A percentile compares a stretch with the other conserved stretches of the same genome.
Conservation (phyloP, 176 grass and related monocot genomes). For the Aechmea fasciata region DNA sequence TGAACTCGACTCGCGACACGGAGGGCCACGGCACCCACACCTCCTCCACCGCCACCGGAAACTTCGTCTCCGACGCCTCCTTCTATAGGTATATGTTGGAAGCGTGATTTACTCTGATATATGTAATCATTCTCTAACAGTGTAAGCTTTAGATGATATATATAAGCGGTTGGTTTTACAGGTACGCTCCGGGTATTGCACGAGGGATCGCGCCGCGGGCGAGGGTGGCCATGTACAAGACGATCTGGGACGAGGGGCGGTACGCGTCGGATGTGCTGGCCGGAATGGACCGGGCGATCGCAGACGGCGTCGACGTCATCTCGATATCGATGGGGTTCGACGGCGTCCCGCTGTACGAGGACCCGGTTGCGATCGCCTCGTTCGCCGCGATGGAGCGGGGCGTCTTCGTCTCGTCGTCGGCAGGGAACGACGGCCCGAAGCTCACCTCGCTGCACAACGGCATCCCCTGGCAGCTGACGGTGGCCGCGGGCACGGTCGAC, state of each 20-base stretch:
- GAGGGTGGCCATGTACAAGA: constrained; percentile 72
- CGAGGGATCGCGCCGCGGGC: constrained; percentile 64
- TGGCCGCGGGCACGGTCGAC: constrained; percentile 6
- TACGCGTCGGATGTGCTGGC: constrained; percentile 55
- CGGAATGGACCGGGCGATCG: constrained; percentile 67
- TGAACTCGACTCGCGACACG: constrained; percentile 55
- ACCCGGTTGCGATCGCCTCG: constrained; percentile 58
- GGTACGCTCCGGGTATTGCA: constrained; percentile 33
- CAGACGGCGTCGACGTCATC: constrained; percentile 67
- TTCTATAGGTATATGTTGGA: constrained; percentile 36
- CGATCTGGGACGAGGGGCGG: constrained; percentile 36
- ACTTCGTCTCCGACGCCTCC: constrained; percentile 19
- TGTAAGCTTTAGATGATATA: not conserved
- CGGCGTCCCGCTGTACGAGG: constrained; percentile 12
- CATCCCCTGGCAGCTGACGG: constrained; percentile 9
- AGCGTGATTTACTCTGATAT: too few species aligned
- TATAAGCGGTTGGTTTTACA: not conserved
- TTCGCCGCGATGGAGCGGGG: constrained; percentile 63
- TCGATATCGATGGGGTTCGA: constrained; percentile 50
- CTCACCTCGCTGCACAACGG: constrained; percentile 15
- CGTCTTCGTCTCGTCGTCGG: constrained; percentile 59
- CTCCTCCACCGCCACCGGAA: constrained; percentile 53
- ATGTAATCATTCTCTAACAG: not conserved
- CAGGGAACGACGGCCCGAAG: constrained; percentile 60
- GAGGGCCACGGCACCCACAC: constrained; percentile 83